Evolutionary conservation across 768 basidiomycete genomes (phyloP).

Genomic region (Cystofilobasidium ferigula): DNA sequence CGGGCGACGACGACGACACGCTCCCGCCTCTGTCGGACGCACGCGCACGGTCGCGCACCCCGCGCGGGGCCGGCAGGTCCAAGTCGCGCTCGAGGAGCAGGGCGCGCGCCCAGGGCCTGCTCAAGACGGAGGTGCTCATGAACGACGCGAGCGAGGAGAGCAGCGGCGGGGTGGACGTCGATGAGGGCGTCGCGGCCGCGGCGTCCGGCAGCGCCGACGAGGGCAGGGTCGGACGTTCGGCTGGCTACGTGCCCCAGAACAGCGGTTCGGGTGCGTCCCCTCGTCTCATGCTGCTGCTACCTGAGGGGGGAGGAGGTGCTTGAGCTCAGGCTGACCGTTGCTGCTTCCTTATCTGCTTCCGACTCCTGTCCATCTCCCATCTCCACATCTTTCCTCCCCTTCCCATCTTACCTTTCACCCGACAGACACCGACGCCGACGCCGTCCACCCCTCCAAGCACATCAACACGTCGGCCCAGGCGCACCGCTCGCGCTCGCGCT

Average conservation of each 20-base stretch:
- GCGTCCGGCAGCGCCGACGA: background rate
- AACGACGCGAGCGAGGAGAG: background rate
- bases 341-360: background rate
- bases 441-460: background rate
- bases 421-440: slow-evolving; percentile 2
- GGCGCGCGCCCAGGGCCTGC: background rate
- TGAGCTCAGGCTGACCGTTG: background rate
- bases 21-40: background rate
- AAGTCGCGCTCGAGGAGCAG: background rate
- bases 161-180: background rate
- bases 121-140: background rate
- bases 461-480: slow-evolving; percentile 1
- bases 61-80: background rate
- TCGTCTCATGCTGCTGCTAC: background rate
- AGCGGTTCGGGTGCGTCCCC: background rate
- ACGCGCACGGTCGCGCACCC: background rate
- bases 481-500: slow-evolving; percentile 2
- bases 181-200: background rate
- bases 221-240: background rate
- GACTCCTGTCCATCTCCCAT: background rate
- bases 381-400: background rate
- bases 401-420: background rate
- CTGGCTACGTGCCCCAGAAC: slow-evolving; percentile 2
- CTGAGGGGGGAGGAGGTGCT: background rate
- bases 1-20: slow-evolving; percentile 6